Evolutionary conservation across 495 filamentous ascomycete species (phyloP), one percentile per base, ranked within the genome.

Genomic region (Aspergillus sparsus): DNA sequence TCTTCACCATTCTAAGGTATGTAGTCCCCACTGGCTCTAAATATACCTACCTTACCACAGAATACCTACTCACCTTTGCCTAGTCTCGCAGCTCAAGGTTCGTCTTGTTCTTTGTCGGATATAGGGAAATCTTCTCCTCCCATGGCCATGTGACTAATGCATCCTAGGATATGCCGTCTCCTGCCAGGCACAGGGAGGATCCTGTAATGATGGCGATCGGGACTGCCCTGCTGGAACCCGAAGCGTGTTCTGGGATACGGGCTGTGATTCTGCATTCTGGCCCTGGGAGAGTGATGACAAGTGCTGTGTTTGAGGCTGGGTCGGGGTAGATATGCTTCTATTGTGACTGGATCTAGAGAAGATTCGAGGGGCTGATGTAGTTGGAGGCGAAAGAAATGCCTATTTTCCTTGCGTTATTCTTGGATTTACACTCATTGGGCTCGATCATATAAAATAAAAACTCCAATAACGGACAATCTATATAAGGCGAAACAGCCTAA

Each of bases 11-110:
- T 16, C 6, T 50, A 18, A 35, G 55, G 55, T 58, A 50, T 31
- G 45, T 58, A 33, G 15, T 58, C 18, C 15, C 9, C n/a, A 13
- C 2, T 31, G 11, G 32, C n/a, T 21, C 11, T 46, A 13, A 21
- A 18, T 41, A 9, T 12, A 7, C n/a, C 12, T 37, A n/a, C n/a
- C 12, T 21, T 6, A 37, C 31, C 6, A n/a, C 34, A 18, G 12
- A 15, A n/a, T 10, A 27, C 3, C 0, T 39, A 21, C 45, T 58
- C 11, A 58, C 55, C 11, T 5, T 27, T 32, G 16, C 32, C 45
- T 16, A 58, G 55, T 36, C 49, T 58, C 16, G 55, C 55, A 9
- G 46, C 55, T 37, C 55, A 58, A n/a, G 55, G 55, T 58, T 27
- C 55, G 55, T 49, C 44, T 27, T 8, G 21, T 13, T n/a, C n/a